Evolutionary conservation across 805 yeast genomes (phyloP), one percentile per base, ranked within the genome.

Genomic region (Pichia phayaonensis): DNA sequence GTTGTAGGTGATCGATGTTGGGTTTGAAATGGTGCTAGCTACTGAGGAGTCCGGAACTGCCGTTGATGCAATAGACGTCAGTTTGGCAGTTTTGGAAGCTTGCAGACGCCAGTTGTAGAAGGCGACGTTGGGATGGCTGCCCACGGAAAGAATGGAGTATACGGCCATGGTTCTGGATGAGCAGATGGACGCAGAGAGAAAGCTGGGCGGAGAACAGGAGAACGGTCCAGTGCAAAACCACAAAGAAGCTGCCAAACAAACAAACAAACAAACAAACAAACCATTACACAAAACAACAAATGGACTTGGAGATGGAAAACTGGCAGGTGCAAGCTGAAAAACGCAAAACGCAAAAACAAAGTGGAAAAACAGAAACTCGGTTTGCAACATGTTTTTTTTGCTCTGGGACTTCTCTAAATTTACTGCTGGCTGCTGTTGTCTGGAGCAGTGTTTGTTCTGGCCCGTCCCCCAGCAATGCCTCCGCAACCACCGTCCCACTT

Each of bases 81-180:
- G 49, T 42, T 68, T 65, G 47, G 73, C 72, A 36, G 60, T 61
- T 57, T 68, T 67, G 1, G 84, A 73, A 46, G 71, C 68, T 46
- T 71, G 75, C 38, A 81, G 60, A 47, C 82, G 70, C 83, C 83
- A 80, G 18, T 76, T 74, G 62, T 82, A 82, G 63, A 78, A 81
- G 31, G 77, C 71, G 46, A 81, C 61, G 61, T 80, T 78, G 31
- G 86, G 81, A 62, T 76, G 79, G 11, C 72, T 62, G 29, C 87
- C 87, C 54, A 51, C 48, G 10, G 54, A 51, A 1, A 51, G 46
- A 15, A 51, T 36, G 22, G 43, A 29, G n/a, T 51, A 47, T 2
- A 42, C 48, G 13, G 51, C 48, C 54, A 51, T 51, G 36, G 8
- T 41, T 5, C 18, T 18, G 31, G 21, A 29, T 29, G n/a, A 8